phyloP scores from a whole-genome alignment of 2,329 filamentous ascomycete species.

The Xenoacremonium recifei region DNA sequence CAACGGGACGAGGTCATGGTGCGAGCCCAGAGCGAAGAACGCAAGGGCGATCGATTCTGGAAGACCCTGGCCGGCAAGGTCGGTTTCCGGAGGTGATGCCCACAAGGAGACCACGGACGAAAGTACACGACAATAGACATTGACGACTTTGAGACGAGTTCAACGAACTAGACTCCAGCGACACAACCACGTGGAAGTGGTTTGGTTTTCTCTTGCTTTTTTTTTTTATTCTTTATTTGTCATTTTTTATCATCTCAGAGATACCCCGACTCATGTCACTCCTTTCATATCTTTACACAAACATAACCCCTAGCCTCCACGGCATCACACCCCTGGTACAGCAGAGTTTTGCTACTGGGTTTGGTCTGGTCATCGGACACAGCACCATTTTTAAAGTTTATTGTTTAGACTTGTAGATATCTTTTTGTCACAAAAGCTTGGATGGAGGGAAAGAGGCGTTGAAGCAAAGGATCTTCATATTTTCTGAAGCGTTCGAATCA shows the following conservation, averaged over 20 bases:
- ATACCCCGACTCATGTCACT: slow-evolving; percentile 29
- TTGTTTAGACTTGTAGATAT: slow-evolving; percentile 27
- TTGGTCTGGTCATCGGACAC: slow-evolving; percentile 1
- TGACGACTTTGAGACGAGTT: slow-evolving; percentile 5
- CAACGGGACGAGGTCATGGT: slow-evolving; percentile 58
- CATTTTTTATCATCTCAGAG: slow-evolving; percentile 16
- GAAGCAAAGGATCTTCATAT: slow-evolving; percentile 11
- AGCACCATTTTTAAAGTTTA: slow-evolving; percentile 21
- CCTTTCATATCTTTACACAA: slow-evolving; percentile 15
- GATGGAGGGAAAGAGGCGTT: slow-evolving; percentile 17
- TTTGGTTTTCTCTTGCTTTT: slow-evolving; percentile 11
- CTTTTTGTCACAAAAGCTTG: background rate
- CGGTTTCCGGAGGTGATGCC: slow-evolving; percentile 25
- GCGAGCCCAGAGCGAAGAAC: slow-evolving; percentile 43
- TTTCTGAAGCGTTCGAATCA: slow-evolving; percentile 19
- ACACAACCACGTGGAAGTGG: slow-evolving; percentile 14
- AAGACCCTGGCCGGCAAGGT: slow-evolving; percentile 49
- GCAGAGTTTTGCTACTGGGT: slow-evolving; percentile 7
- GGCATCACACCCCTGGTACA: slow-evolving; percentile 16
- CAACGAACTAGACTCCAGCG: slow-evolving; percentile 2
- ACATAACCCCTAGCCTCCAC: slow-evolving; percentile 19
- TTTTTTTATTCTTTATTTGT: slow-evolving; percentile 14
- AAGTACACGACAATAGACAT: slow-evolving; percentile 17
- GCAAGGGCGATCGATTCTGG: slow-evolving; percentile 46
- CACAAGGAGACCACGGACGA: slow-evolving; percentile 15